Evolutionary conservation across 371 early-diverging fungal species (phyloP), one percentile per base, ranked within the genome.

Genomic region (Mortierella sp.): DNA sequence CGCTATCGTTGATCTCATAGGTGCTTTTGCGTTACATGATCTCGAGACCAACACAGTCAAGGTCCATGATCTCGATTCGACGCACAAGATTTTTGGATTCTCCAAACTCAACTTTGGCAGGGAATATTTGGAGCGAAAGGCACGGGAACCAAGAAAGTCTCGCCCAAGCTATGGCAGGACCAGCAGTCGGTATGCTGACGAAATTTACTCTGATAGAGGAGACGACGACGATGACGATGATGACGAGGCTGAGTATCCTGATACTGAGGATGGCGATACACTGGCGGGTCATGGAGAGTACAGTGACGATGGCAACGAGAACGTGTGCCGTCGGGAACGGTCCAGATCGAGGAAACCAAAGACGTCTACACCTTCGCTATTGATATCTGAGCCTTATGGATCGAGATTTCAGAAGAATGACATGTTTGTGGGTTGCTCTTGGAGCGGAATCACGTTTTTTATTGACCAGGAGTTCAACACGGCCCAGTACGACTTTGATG

Each of bases 361-460:
- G 50, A 7, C 47, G 14, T 41, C 48, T 14, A 63, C 66, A 16
- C 64, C 84, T 0, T 79, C 84, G 2, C 39, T 83, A 48, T 22
- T 83, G 66, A 64, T 83, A n/a, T 67, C 82, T 1, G 82, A 77
- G 22, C 75, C 78, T 9, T 81, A 71, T 61, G 82, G 82, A 11
- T 77, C 82, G 0, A 50, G 82, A 24, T 77, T 81, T 37, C 84
- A 48, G 83, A 75, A 86, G 8, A 86, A 90, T 34, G 94, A 95
- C 64, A 86, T 93, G n/a, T 90, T 95, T 87, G 94, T 95, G 3
- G 93, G 93, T 1, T 93, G 95, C 73, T 93, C 95, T 5, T 95
- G 95, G 95, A 92, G 94, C 40, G 95, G 95, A 7, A 88, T 91
- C 11, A 95, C 95, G 7, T 95, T 92, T 76, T 88, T 95, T 50